Conservation (phyloP, 2,329 filamentous ascomycete genomes). For the Penicillium vulpinum region DNA sequence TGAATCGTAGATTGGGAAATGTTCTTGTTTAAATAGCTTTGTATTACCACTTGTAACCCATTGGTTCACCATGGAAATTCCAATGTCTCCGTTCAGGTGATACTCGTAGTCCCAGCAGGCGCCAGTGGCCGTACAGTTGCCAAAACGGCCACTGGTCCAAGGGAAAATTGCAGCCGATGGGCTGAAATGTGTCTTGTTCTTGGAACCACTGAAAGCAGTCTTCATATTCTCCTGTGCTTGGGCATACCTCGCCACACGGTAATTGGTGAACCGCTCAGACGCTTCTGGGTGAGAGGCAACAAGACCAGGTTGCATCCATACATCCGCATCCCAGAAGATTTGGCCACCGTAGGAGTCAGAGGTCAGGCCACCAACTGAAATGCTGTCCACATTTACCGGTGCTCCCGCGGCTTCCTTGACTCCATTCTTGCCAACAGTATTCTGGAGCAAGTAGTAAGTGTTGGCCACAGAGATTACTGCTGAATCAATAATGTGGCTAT, state of each 20-base stretch:
- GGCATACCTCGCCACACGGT: constrained; percentile 58
- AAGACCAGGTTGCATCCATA: constrained; percentile 69
- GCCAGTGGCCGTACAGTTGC: constrained; percentile 66
- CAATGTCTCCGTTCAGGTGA: constrained; percentile 70
- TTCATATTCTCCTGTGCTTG: constrained; percentile 63
- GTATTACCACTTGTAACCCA: constrained; percentile 62
- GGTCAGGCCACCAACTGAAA: constrained; percentile 66
- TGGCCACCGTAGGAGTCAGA: constrained; percentile 67
- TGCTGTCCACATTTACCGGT: constrained; percentile 60
- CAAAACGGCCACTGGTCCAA: constrained; percentile 67
- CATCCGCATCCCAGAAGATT: constrained; percentile 67
- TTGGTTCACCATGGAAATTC: constrained; percentile 61
- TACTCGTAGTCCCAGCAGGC: constrained; percentile 72
- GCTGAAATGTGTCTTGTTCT: constrained; percentile 60
- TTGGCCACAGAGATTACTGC: constrained; percentile 51
- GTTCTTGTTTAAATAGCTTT: constrained; percentile 53
- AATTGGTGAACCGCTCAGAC: constrained; percentile 64
- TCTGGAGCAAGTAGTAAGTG: constrained; percentile 51
- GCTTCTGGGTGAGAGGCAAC: constrained; percentile 64
- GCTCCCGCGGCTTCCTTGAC: constrained; percentile 52
- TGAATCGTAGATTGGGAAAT: constrained; percentile 65
- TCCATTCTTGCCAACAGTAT: constrained; percentile 55
- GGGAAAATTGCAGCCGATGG: constrained; percentile 62
- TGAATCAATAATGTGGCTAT: constrained; percentile 57
- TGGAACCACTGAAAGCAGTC: constrained; percentile 57